A percentile compares a stretch with the other conserved stretches of the same genome.
Evolutionary conservation across 192 early-diverging fungal genomes (phyloP).

Genomic region (Neocallimastix lanati): DNA sequence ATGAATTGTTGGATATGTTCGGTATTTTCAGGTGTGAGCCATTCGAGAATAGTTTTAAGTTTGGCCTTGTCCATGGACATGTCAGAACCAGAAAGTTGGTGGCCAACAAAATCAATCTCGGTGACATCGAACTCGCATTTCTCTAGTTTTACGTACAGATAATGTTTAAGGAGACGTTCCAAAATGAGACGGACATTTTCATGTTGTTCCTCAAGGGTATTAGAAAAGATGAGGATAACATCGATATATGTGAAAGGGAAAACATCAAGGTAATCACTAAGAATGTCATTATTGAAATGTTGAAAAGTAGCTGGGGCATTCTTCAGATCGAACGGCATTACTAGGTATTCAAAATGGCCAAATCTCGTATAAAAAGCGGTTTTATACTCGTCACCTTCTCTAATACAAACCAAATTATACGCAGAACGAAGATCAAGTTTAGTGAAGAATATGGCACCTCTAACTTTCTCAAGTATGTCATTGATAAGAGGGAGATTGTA

Average conservation of each 20-base stretch:
- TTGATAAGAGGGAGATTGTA: too few relatives aligned
- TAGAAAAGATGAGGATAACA: neutral
- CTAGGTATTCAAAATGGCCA: constrained; percentile 24
- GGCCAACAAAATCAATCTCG: too few relatives aligned
- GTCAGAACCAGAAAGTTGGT: too few relatives aligned
- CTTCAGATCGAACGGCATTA: constrained; percentile 40
- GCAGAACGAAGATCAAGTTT: constrained; percentile 10
- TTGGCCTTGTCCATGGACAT: too few relatives aligned
- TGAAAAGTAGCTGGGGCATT: constrained; percentile 42
- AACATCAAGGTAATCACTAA: neutral
- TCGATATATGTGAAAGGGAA: neutral
- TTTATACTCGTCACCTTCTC: constrained; percentile 11
- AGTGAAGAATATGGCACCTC: constrained; percentile 1
- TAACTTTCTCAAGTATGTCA: too few relatives aligned
- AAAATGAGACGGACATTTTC: constrained; percentile 2
- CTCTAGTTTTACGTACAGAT: constrained; percentile 1
- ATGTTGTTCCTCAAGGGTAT: neutral
- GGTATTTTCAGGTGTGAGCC: constrained; percentile 4
- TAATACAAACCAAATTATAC: constrained; percentile 20
- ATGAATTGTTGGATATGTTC: constrained; percentile 9
- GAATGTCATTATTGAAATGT: constrained; percentile 17
- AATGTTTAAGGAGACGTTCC: neutral
- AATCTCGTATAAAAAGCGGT: constrained; percentile 19
- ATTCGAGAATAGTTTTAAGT: too few relatives aligned
- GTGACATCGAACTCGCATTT: constrained; percentile 13